Evolutionary conservation across 345 rosid genomes (phyloP).

Genomic region (Clarkia xantiana): DNA sequence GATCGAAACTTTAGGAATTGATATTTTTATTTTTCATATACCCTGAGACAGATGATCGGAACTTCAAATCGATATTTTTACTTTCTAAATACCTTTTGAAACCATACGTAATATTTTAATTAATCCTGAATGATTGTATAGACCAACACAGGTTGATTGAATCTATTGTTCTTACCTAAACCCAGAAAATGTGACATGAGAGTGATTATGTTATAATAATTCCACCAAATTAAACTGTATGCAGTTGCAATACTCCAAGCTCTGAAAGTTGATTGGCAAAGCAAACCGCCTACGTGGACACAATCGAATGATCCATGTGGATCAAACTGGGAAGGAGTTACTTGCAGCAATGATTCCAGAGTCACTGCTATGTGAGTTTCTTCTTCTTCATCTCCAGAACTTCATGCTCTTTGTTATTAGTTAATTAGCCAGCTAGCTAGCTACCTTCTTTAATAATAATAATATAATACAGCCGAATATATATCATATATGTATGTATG

Average conservation of each 20-base stretch:
- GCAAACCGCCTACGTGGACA: slow-evolving; percentile 69
- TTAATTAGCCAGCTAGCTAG: background rate
- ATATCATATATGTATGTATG: too few species aligned
- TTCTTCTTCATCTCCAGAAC: background rate
- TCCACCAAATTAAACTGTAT: background rate
- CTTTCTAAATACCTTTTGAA: too few species aligned
- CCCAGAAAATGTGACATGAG: background rate
- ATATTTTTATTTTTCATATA: background rate
- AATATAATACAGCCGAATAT: too few species aligned
- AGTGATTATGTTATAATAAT: background rate
- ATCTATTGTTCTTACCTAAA: background rate
- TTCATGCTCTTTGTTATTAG: background rate
- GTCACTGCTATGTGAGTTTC: slow-evolving; percentile 65
- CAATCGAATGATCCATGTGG: slow-evolving; percentile 69
- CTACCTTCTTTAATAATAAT: too few species aligned
- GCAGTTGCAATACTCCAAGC: slow-evolving; percentile 69
- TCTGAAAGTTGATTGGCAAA: slow-evolving; percentile 59
- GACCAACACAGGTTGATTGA: too few species aligned
- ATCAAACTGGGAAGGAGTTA: slow-evolving; percentile 82
- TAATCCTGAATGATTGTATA: too few species aligned
- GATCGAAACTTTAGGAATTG: background rate
- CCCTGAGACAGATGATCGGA: background rate
- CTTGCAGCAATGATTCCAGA: slow-evolving; percentile 50
- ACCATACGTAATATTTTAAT: too few species aligned
- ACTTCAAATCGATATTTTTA: background rate